Evolutionary conservation across 2,329 filamentous ascomycete species (phyloP), one percentile per base, ranked within the genome.

Genomic region (Didymella sp.): DNA sequence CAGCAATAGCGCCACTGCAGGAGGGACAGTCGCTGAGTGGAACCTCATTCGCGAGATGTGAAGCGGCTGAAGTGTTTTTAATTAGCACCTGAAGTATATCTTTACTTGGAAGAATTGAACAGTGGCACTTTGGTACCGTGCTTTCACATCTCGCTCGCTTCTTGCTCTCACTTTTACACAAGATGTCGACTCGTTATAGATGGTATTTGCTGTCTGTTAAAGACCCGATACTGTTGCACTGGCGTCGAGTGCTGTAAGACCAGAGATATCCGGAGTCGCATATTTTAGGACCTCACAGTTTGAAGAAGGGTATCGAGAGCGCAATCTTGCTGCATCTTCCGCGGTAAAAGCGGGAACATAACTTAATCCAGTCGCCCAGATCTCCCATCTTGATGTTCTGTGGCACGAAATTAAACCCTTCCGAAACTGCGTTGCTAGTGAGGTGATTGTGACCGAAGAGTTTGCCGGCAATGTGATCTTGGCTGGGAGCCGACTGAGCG

Each of bases 21-120:
- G 82, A 0, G 80, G 79, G 2, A 84, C 80, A 35, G 82, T 85
- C 1, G 82, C 81, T 15, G 83, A 85, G 73, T 84, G 80, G 76
- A 79, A 74, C 59, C 49, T 80, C 31, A 63, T 78, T 41, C 52
- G 43, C 27, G 64, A 65, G 21, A 24, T 43, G 19, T 50, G 44
- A 25, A 21, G n/a, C 24, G 24, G 11, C 1, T 13, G 21, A 12
- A 7, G 5, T 15, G 13, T 40, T 4, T 25, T 6, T 9, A 21
- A 8, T 17, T 13, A 22, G 31, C n/a, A 8, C 31, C 15, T 7
- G n/a, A 19, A 8, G n/a, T 37, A 19, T 8, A 37, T 4, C 25
- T 7, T 3, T 0, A 5, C 12, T 17, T 37, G 11, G 15, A 19
- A 19, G 15, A 19, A 3, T 8, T 17, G 31, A 6, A 17, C 6